Evolutionary conservation across 805 yeast species (phyloP).

Genomic region (Debaryomyces castellii): DNA sequence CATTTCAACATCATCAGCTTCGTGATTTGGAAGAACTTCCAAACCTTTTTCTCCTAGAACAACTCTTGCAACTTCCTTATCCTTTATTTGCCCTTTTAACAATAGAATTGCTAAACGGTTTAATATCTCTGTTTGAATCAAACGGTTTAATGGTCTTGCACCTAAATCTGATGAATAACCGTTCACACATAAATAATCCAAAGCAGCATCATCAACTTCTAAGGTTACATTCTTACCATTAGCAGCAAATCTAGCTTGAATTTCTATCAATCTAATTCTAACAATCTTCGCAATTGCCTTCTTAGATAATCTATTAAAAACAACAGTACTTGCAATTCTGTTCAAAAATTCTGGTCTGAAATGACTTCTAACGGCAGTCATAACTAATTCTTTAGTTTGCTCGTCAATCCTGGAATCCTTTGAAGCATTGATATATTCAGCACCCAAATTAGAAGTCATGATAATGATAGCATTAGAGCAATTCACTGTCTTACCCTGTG

Average conservation of each 20-base stretch:
- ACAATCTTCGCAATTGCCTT: slow-evolving; percentile 93
- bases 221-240: slow-evolving; percentile 79
- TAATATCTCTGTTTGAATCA: slow-evolving; percentile 84
- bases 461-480: slow-evolving; percentile 90
- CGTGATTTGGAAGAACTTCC: slow-evolving; percentile 85
- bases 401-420: slow-evolving; percentile 65
- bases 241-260: slow-evolving; percentile 78
- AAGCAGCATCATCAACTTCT: slow-evolving; percentile 71
- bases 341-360: slow-evolving; percentile 97
- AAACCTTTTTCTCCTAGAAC: slow-evolving; percentile 60
- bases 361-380: slow-evolving; percentile 81
- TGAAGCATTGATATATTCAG: slow-evolving; percentile 74
- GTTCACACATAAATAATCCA: slow-evolving; percentile 75
- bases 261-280: slow-evolving; percentile 77
- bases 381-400: slow-evolving; percentile 71
- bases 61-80: slow-evolving; percentile 82
- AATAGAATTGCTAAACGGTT: slow-evolving; percentile 88
- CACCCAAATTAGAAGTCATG: slow-evolving; percentile 97
- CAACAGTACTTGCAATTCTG: slow-evolving; percentile 90
- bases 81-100: slow-evolving; percentile 80
- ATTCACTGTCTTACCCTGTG: slow-evolving; percentile 90
- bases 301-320: slow-evolving; percentile 89
- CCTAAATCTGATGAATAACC: slow-evolving; percentile 95
- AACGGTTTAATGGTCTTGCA: slow-evolving; percentile 92
- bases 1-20: slow-evolving; percentile 47